These are phyloP conservation scores for Trichosporon ovoides DNA, from an alignment of 1,284 basidiomycete species.

Conservation along the genomic window DNA sequence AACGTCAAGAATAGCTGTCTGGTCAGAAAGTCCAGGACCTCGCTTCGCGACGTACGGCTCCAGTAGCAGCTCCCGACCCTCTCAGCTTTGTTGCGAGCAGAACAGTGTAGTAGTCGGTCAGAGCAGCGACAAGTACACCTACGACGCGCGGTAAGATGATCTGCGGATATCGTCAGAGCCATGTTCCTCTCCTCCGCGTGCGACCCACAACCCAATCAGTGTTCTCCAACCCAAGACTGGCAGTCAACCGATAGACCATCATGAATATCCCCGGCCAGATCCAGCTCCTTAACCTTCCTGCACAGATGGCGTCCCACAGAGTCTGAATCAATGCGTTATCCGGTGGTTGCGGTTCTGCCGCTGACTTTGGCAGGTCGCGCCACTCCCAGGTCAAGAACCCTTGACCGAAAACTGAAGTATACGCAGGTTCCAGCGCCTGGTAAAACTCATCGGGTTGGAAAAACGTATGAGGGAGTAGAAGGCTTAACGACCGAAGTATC, in stretches of 20 bases:
- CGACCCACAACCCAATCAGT: constrained; percentile 55
- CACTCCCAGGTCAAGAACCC: constrained; percentile 97
- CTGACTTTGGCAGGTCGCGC: constrained; percentile 53
- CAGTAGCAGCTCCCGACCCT: constrained; percentile 58
- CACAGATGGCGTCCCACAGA: neutral
- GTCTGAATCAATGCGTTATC: no score
- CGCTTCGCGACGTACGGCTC: constrained; percentile 57
- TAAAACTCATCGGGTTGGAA: constrained; percentile 99
- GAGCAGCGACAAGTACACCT: constrained; percentile 72
- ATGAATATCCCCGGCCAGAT: constrained; percentile 21
- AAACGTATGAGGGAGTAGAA: constrained; percentile 68
- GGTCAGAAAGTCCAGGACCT: neutral
- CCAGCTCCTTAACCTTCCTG: constrained; percentile 26
- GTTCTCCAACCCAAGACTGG: constrained; percentile 51
- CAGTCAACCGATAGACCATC: constrained; percentile 5
- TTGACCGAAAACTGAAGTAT: constrained; percentile 81
- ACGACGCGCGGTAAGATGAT: constrained; percentile 63
- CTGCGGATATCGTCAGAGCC: constrained; percentile 34
- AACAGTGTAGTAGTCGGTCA: constrained; percentile 72
- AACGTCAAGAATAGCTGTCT: constrained; percentile 71
- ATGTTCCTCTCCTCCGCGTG: neutral
- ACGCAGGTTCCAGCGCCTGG: constrained; percentile 89
- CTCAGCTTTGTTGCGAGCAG: constrained; percentile 60
- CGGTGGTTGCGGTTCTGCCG: no score
- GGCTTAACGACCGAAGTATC: constrained; percentile 42